Conservation (phyloP, 2,329 filamentous ascomycete genomes). For the Fusarium coicis region DNA sequence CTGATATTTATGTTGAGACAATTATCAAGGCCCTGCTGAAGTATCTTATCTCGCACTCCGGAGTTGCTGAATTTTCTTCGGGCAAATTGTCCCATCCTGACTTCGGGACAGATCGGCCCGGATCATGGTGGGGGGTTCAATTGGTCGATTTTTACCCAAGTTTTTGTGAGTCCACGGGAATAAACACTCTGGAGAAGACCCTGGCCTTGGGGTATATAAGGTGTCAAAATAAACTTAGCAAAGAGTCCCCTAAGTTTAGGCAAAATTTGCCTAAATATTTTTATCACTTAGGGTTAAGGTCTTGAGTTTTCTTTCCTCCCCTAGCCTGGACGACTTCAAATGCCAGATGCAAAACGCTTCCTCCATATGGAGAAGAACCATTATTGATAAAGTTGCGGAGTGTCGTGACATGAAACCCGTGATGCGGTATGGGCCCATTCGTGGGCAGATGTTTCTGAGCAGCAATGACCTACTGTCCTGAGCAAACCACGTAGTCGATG, state of each 20-base stretch:
- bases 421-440: not conserved
- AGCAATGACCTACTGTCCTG: not conserved
- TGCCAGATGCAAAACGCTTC: not conserved
- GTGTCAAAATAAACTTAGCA: too few species aligned
- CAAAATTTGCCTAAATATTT: too few species aligned
- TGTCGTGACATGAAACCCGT: not conserved
- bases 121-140: constrained; percentile 10
- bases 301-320: too few species aligned
- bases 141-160: constrained; percentile 5
- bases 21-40: constrained; percentile 26
- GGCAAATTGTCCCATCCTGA: constrained; percentile 20
- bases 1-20: constrained; percentile 39
- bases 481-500: not conserved
- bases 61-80: constrained; percentile 27
- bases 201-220: too few species aligned
- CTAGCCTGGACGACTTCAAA: not conserved
- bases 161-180: not conserved
- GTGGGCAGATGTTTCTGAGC: not conserved
- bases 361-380: not conserved
- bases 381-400: not conserved
- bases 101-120: constrained; percentile 33
- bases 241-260: too few species aligned
- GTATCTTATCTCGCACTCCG: constrained; percentile 24
- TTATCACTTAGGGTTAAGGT: too few species aligned
- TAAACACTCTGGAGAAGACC: not conserved